Conservation (phyloP, 306 rosid genomes). For the Vigna radiata region DNA sequence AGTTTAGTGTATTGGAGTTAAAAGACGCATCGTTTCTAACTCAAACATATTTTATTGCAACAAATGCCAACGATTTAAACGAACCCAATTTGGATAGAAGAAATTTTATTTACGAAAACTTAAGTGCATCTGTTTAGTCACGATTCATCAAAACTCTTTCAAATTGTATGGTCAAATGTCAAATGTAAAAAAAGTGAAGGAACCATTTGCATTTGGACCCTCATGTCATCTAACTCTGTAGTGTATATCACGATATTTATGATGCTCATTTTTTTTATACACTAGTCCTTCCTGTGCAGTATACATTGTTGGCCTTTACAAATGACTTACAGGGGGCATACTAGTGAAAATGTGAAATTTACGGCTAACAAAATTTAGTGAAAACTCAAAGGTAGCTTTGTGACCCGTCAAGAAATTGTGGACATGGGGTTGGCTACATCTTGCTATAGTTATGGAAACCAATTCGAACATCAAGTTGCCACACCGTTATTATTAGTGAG, state of each 20-base stretch:
- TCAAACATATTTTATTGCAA: background rate
- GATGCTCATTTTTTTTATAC: conserved; percentile 1
- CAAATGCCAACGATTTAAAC: background rate
- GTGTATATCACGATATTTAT: background rate
- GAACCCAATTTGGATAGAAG: background rate
- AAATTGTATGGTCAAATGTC: background rate
- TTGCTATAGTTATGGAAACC: background rate
- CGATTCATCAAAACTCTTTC: background rate
- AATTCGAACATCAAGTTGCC: conserved; percentile 15
- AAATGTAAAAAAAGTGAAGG: background rate
- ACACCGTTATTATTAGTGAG: conserved; percentile 9
- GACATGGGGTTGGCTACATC: conserved; percentile 4
- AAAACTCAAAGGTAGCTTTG: background rate
- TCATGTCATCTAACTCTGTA: background rate
- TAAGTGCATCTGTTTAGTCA: conserved; percentile 6
- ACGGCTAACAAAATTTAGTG: conserved; percentile 32
- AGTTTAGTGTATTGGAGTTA: background rate
- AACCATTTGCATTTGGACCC: conserved; percentile 19
- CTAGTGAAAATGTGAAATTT: conserved; percentile 17
- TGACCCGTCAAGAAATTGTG: conserved; percentile 25
- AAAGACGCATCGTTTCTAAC: background rate
- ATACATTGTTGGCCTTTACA: background rate
- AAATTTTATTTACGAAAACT: background rate
- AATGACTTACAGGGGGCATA: background rate
- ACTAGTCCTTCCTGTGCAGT: conserved; percentile 35